Percentiles rank a stretch among this genome's conserved stretches.
These are phyloP conservation scores for Tuber magnatum DNA, from an alignment of 495 filamentous ascomycete genomes.

Conservation along the genomic window DNA sequence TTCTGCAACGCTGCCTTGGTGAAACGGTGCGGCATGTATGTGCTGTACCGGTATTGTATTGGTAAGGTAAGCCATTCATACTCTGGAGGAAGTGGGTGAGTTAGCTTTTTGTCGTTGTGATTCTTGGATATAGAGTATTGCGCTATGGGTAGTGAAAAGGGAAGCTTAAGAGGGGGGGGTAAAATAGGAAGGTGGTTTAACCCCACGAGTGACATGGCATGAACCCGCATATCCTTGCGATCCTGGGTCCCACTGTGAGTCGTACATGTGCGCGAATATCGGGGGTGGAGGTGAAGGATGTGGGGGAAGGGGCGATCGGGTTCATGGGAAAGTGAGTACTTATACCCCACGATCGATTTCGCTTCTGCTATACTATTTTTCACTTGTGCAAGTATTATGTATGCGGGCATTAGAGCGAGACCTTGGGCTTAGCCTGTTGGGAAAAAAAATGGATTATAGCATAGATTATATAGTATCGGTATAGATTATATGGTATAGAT, in stretches of 20 bases:
- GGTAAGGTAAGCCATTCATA: not conserved
- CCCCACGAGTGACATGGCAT: not conserved
- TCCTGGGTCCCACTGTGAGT: not conserved
- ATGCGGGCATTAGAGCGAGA: not conserved
- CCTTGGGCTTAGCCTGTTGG: not conserved
- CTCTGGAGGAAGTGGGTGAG: not conserved
- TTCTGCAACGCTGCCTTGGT: not conserved
- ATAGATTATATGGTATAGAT: not conserved
- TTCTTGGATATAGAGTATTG: not conserved
- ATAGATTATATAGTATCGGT: not conserved
- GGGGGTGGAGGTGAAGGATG: not conserved
- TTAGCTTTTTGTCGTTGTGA: not conserved
- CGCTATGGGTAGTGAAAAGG: not conserved
- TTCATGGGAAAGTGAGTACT: not conserved
- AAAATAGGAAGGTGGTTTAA: not conserved
- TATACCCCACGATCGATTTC: not conserved
- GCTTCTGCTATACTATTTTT: not conserved
- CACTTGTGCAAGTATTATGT: not conserved
- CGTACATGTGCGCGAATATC: not conserved
- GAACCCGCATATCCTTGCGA: not conserved
- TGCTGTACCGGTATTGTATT: not conserved
- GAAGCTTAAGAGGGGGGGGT: not conserved
- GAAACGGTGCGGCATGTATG: constrained; percentile 1
- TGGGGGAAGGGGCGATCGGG: not conserved
- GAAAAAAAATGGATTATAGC: not conserved